Evolutionary conservation across 2,329 filamentous ascomycete species (phyloP).

Genomic region (Fusarium ramigenum): DNA sequence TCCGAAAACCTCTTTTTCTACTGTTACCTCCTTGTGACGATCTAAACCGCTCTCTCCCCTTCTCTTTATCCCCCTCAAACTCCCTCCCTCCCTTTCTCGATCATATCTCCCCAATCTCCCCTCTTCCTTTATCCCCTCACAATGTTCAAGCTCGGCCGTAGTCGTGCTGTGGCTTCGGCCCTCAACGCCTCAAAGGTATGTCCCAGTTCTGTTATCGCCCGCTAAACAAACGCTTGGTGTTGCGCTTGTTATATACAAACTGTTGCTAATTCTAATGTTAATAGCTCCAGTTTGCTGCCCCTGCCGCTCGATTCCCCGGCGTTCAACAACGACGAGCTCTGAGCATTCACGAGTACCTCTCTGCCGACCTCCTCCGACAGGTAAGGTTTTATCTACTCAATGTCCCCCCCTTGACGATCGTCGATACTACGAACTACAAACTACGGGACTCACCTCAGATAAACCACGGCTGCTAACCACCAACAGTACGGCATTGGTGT

Average conservation of each 20-base stretch:
- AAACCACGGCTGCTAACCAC: slow-evolving; percentile 28
- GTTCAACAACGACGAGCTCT: slow-evolving; percentile 86
- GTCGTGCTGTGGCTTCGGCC: slow-evolving; percentile 81
- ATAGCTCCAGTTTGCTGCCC: slow-evolving; percentile 50
- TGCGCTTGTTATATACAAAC: not conserved
- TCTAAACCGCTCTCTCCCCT: not conserved
- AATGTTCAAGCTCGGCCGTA: slow-evolving; percentile 91
- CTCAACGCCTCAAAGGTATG: slow-evolving; percentile 80
- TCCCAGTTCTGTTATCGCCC: not conserved
- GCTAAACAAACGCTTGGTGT: slow-evolving; percentile 15
- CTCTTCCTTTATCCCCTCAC: slow-evolving; percentile 44
- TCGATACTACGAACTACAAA: slow-evolving; percentile 23
- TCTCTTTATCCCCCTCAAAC: slow-evolving; percentile 6
- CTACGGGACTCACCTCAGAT: slow-evolving; percentile 8
- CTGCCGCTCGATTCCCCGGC: slow-evolving; percentile 68
- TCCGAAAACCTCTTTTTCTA: slow-evolving; percentile 35
- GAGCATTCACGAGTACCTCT: slow-evolving; percentile 98
- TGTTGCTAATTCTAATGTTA: slow-evolving; percentile 18
- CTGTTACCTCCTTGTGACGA: slow-evolving; percentile 9
- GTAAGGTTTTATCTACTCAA: slow-evolving; percentile 52
- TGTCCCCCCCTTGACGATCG: slow-evolving; percentile 17
- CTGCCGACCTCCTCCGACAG: slow-evolving; percentile 86
- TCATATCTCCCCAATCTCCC: slow-evolving; percentile 15
- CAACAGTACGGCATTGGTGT: slow-evolving; percentile 91
- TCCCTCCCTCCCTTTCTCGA: not conserved